These are phyloP conservation scores for Periconia sp. DNA, from an alignment of 2,329 filamentous ascomycete genomes.

Conservation along the genomic window DNA sequence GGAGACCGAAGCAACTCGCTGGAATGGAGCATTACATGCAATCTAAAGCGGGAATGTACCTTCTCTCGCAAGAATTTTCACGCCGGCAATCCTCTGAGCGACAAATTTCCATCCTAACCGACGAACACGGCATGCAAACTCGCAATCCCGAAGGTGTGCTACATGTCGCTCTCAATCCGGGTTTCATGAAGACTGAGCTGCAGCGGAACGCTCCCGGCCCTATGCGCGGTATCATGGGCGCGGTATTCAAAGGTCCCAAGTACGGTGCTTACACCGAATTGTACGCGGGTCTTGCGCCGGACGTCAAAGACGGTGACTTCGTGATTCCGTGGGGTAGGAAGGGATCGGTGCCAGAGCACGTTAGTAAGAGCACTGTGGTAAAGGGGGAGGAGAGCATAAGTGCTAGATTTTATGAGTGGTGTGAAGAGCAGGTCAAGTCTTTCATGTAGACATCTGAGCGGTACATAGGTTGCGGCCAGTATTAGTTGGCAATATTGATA, in stretches of 20 bases:
- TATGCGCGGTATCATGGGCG: constrained; percentile 10
- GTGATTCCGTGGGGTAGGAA: constrained; percentile 28
- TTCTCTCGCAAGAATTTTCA: constrained; percentile 19
- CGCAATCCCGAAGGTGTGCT: constrained; percentile 14
- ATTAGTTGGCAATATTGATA: no score
- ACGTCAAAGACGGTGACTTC: constrained; percentile 19
- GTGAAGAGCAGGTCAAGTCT: constrained; percentile 13
- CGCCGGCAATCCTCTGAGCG: neutral
- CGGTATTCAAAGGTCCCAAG: constrained; percentile 13
- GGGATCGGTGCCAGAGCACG: constrained; percentile 16
- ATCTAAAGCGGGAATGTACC: constrained; percentile 17
- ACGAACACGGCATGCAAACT: constrained; percentile 9
- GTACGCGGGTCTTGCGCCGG: constrained; percentile 23
- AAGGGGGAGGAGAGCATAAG: constrained; percentile 12
- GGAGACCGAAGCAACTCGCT: constrained; percentile 11
- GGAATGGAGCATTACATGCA: constrained; percentile 26
- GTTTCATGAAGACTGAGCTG: constrained; percentile 16
- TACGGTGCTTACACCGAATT: constrained; percentile 26
- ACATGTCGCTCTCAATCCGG: constrained; percentile 18
- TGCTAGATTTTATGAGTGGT: constrained; percentile 21
- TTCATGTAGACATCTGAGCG: constrained; percentile 1
- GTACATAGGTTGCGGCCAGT: no score
- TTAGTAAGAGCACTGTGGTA: constrained; percentile 6
- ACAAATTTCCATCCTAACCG: no score
- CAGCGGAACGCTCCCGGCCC: constrained; percentile 13